Percentiles rank a stretch among this genome's conserved stretches.
Evolutionary conservation across 345 rosid species (phyloP).

Genomic region (Angophora floribunda): DNA sequence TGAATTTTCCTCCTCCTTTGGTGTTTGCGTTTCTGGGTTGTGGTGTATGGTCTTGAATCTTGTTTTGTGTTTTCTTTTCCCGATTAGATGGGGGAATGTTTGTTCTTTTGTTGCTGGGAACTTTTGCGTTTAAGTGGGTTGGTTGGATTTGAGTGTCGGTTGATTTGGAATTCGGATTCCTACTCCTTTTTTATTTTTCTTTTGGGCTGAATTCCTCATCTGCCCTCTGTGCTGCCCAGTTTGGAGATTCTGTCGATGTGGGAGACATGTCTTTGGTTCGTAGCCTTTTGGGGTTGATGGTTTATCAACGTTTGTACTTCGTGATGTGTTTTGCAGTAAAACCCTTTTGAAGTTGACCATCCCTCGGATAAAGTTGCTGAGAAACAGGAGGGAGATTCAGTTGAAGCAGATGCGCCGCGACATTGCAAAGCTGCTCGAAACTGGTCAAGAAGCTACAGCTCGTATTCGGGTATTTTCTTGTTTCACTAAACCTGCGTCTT

Average conservation of each 20-base stretch:
- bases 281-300: background rate
- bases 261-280: background rate
- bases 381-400: slow-evolving; percentile 93
- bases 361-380: slow-evolving; percentile 76
- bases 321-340: slow-evolving; percentile 38
- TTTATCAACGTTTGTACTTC: background rate
- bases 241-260: background rate
- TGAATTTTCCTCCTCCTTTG: background rate
- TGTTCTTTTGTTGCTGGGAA: background rate
- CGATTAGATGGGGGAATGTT: background rate
- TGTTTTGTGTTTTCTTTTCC: background rate
- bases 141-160: background rate
- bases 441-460: slow-evolving; percentile 99
- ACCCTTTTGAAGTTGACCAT: slow-evolving; percentile 73
- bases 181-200: background rate
- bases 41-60: background rate
- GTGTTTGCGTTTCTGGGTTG: background rate
- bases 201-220: background rate
- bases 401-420: slow-evolving; percentile 88
- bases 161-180: background rate
- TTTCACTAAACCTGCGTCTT: background rate
- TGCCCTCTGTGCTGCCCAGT: background rate
- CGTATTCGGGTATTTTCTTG: slow-evolving; percentile 63
- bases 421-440: slow-evolving; percentile 91
- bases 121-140: background rate